Evolutionary conservation across 2,329 filamentous ascomycete genomes (phyloP).

Genomic region (Calonectria hawksworthii): DNA sequence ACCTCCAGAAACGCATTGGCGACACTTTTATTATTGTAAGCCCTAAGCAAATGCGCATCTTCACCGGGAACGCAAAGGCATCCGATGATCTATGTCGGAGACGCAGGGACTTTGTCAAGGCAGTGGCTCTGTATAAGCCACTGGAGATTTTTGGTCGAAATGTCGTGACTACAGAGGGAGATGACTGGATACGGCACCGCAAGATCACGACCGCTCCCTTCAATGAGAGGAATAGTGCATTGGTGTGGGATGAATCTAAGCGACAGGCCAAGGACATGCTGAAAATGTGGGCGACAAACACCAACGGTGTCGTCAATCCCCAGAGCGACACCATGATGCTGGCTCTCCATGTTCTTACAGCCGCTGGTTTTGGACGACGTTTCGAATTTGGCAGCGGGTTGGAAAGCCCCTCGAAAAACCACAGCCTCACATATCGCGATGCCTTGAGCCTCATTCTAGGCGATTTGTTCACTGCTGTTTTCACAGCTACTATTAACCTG

Average conservation of each 20-base stretch:
- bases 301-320: slow-evolving; percentile 29
- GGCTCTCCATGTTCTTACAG: slow-evolving; percentile 38
- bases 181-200: slow-evolving; percentile 37
- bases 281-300: slow-evolving; percentile 31
- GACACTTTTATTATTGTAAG: slow-evolving; percentile 41
- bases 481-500: slow-evolving; percentile 34
- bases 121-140: slow-evolving; percentile 36
- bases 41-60: slow-evolving; percentile 38
- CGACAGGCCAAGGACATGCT: slow-evolving; percentile 36
- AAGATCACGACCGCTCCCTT: slow-evolving; percentile 38
- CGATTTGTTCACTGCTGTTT: slow-evolving; percentile 34
- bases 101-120: slow-evolving; percentile 37
- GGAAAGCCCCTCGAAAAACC: slow-evolving; percentile 24
- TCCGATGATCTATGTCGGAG: slow-evolving; percentile 35
- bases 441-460: slow-evolving; percentile 32
- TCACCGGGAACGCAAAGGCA: slow-evolving; percentile 36
- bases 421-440: slow-evolving; percentile 37
- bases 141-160: slow-evolving; percentile 40
- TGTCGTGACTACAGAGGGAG: slow-evolving; percentile 38
- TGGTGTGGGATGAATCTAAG: slow-evolving; percentile 39
- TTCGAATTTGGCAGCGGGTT: slow-evolving; percentile 33
- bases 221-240: slow-evolving; percentile 37
- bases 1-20: slow-evolving; percentile 36
- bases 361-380: slow-evolving; percentile 38
- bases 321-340: slow-evolving; percentile 37